Percentiles rank a stretch among this genome's conserved stretches.
Evolutionary conservation across 2,329 filamentous ascomycete species (phyloP).

Genomic region (Aspergillus puulaauensis): DNA sequence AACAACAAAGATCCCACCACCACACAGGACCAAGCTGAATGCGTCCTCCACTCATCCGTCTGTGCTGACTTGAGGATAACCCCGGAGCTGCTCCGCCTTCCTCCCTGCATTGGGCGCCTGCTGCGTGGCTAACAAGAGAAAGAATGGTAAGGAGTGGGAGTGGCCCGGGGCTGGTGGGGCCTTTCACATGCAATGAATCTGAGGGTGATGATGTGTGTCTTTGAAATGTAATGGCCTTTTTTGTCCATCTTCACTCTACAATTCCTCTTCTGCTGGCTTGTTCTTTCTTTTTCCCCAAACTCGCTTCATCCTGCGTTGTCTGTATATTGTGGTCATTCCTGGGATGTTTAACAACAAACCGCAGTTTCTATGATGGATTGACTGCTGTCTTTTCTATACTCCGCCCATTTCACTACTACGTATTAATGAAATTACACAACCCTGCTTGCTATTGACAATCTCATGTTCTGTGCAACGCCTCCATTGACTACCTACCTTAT

Average conservation of each 20-base stretch:
- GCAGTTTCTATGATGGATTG: neutral
- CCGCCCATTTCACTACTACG: neutral
- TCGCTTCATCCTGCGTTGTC: neutral
- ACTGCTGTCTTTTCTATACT: neutral
- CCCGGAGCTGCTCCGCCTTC: neutral
- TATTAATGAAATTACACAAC: neutral
- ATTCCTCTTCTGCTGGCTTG: neutral
- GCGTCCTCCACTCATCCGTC: neutral
- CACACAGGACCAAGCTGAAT: neutral
- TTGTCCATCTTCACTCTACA: neutral
- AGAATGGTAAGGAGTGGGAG: neutral
- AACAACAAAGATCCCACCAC: neutral
- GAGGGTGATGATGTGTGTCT: slow-evolving; percentile 10
- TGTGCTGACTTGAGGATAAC: neutral
- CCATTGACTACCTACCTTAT: neutral
- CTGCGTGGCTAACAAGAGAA: neutral
- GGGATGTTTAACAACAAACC: neutral
- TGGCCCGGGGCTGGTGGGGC: slow-evolving; percentile 9
- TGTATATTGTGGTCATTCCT: neutral
- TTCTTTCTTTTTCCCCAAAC: neutral
- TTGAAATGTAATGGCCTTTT: slow-evolving; percentile 1
- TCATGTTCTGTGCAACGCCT: neutral
- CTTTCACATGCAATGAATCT: slow-evolving; percentile 25
- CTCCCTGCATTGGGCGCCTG: neutral
- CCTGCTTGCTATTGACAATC: neutral